phyloP scores from a whole-genome alignment of 1,139 yeast species.

The Martiniozyma asiatica region DNA sequence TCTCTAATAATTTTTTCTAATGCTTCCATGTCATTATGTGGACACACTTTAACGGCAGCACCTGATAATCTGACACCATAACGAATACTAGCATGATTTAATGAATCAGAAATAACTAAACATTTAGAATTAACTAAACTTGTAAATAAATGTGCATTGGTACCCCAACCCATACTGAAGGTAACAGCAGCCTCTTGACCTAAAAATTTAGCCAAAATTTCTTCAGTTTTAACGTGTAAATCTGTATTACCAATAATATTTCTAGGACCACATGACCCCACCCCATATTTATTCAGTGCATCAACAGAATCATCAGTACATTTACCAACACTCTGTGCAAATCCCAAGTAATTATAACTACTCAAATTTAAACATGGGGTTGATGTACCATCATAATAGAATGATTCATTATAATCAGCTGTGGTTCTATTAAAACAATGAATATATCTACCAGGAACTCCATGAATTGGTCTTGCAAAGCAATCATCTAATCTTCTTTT shows the following conservation, averaged over 20 bases:
- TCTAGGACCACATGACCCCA: constrained; percentile 72
- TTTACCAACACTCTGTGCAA: constrained; percentile 87
- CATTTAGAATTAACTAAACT: constrained; percentile 79
- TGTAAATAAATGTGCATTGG: constrained; percentile 84
- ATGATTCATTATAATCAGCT: constrained; percentile 45
- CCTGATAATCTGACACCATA: constrained; percentile 91
- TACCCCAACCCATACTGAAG: constrained; percentile 92
- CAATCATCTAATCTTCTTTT: constrained; percentile 88
- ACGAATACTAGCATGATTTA: constrained; percentile 92
- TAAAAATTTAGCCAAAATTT: constrained; percentile 67
- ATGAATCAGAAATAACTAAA: constrained; percentile 83
- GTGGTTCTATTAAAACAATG: constrained; percentile 68
- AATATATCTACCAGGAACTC: constrained; percentile 92
- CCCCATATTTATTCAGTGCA: constrained; percentile 55
- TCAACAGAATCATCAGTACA: constrained; percentile 75
- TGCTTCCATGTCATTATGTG: constrained; percentile 79
- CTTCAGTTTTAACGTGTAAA: constrained; percentile 65
- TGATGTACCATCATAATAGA: constrained; percentile 61
- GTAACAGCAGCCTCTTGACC: constrained; percentile 85
- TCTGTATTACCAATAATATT: constrained; percentile 65
- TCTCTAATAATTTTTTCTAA: constrained; percentile 74
- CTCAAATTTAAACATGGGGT: constrained; percentile 76
- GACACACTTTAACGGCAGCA: constrained; percentile 84
- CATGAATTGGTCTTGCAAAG: constrained; percentile 89
- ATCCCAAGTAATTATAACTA: constrained; percentile 88